Evolutionary conservation across 352 stramenopile genomes (phyloP).

Genomic region (Plasmopara muralis): DNA sequence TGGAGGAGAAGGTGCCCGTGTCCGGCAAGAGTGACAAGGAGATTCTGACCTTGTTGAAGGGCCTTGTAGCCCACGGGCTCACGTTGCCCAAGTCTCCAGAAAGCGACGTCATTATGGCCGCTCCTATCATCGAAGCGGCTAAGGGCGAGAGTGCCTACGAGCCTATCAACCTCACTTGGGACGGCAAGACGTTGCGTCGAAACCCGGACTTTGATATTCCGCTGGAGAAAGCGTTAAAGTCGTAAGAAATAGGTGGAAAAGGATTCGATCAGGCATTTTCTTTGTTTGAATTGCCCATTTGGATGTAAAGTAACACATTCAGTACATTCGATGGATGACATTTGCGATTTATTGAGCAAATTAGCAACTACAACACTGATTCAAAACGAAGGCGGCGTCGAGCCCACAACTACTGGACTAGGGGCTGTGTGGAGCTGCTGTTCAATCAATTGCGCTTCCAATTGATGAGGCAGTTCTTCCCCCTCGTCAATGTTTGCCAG

Average conservation of each 20-base stretch:
- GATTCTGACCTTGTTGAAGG: constrained; percentile 67
- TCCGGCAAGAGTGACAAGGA: constrained; percentile 81
- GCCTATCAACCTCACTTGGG: constrained; percentile 80
- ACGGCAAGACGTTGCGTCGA: constrained; percentile 67
- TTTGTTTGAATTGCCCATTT: not conserved
- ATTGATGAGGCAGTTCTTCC: constrained; percentile 25
- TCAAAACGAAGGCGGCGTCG: constrained; percentile 6
- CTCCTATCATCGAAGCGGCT: constrained; percentile 64
- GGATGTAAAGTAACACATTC: too few species aligned
- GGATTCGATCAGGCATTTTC: not conserved
- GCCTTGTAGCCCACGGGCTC: constrained; percentile 66
- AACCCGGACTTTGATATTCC: constrained; percentile 83
- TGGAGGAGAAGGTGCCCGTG: constrained; percentile 79
- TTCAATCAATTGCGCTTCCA: constrained; percentile 32
- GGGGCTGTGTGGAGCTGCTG: constrained; percentile 25
- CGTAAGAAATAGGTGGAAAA: constrained; percentile 20
- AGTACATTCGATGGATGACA: too few species aligned
- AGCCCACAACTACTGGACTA: constrained; percentile 15
- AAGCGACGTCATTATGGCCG: constrained; percentile 68
- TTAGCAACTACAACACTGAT: too few species aligned
- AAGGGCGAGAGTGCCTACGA: constrained; percentile 70
- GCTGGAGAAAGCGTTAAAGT: constrained; percentile 60
- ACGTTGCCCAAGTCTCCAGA: constrained; percentile 79
- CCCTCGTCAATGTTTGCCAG: constrained; percentile 25
- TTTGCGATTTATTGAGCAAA: too few species aligned